Evolutionary conservation across 345 rosid genomes (phyloP).

Genomic region (Eucalyptus regnans): DNA sequence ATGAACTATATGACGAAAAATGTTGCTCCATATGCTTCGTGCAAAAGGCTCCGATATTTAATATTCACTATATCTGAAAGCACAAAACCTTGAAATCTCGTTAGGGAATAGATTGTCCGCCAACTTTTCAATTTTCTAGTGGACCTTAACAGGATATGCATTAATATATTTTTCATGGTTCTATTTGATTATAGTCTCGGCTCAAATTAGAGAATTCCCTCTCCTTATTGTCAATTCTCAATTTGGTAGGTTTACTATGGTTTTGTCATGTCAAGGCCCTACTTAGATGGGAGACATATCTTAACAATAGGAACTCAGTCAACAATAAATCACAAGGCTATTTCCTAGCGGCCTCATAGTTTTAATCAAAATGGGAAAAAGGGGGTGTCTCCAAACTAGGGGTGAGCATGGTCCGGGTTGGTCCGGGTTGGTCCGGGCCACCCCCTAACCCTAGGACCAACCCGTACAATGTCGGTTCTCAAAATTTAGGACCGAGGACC

Average conservation of each 20-base stretch:
- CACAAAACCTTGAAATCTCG: not conserved
- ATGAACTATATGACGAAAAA: not conserved
- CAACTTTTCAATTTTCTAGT: not conserved
- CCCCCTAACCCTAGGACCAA: too few species aligned
- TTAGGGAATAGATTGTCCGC: not conserved
- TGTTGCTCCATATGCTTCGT: not conserved
- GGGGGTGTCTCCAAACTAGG: not conserved
- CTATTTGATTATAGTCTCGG: not conserved
- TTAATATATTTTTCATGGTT: not conserved
- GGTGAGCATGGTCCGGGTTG: too few species aligned
- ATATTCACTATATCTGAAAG: fast-evolving
- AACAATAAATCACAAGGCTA: not conserved
- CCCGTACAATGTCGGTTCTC: too few species aligned
- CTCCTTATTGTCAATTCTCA: not conserved
- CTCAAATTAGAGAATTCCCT: not conserved
- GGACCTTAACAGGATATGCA: not conserved
- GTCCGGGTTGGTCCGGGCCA: too few species aligned
- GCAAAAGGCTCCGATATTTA: not conserved
- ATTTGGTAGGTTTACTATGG: not conserved
- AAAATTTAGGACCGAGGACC: too few species aligned
- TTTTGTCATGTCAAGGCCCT: not conserved
- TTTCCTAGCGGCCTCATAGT: not conserved
- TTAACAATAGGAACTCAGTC: not conserved
- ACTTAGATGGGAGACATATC: not conserved
- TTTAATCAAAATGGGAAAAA: not conserved